phyloP scores from a whole-genome alignment of 805 yeast species.

The Metschnikowia corniflorae region DNA sequence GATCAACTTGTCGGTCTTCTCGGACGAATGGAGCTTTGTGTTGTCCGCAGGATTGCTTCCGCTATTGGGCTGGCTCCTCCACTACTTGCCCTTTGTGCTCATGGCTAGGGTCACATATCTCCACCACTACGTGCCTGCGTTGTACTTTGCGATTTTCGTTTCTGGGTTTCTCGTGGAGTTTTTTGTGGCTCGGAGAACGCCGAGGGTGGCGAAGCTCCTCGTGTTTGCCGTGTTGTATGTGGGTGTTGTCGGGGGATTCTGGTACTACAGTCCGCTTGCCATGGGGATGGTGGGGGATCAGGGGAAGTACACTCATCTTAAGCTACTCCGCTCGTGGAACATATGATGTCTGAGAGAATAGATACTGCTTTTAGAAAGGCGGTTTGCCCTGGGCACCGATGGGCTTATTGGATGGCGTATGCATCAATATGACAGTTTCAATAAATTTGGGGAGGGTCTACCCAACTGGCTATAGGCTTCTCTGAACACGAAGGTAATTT shows the following conservation, averaged over 20 bases:
- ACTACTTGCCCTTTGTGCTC: conserved; percentile 80
- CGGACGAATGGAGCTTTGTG: conserved; percentile 25
- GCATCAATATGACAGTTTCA: no score
- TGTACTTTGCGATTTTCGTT: conserved; percentile 88
- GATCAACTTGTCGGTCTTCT: conserved; percentile 49
- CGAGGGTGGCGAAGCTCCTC: conserved; percentile 13
- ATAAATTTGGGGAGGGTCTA: no score
- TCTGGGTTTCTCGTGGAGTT: conserved; percentile 58
- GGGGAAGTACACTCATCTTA: conserved; percentile 37
- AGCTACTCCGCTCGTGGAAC: conserved; percentile 40
- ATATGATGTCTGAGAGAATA: no score
- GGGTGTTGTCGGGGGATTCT: conserved; percentile 54
- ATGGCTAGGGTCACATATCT: conserved; percentile 98
- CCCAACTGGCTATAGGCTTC: no score
- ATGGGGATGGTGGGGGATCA: conserved; percentile 72
- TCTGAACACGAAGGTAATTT: no score
- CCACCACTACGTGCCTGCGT: conserved; percentile 94
- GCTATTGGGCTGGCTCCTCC: conserved; percentile 85
- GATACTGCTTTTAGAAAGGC: no score
- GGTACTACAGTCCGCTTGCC: conserved; percentile 61
- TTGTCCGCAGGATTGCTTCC: conserved; percentile 78
- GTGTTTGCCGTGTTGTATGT: conserved; percentile 47
- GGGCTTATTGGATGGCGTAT: no score
- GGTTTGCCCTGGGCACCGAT: no score
- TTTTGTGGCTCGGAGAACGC: conserved; percentile 15